phyloP scores from a whole-genome alignment of 106 monocot genomes.

The Allium cepa region DNA sequence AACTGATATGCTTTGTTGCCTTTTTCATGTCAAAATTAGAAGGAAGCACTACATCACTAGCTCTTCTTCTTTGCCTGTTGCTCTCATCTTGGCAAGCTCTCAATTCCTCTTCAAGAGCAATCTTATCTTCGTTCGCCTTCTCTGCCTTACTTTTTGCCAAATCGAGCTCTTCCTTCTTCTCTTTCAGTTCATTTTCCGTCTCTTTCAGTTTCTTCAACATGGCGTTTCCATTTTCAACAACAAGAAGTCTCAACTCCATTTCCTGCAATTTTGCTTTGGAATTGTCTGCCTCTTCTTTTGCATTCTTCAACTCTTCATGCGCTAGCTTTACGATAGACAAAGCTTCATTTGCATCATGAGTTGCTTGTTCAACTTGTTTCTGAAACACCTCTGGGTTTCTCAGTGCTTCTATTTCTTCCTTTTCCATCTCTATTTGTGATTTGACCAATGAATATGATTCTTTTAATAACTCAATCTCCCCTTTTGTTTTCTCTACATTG shows the following conservation, averaged over 20 bases:
- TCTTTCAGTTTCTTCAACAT: constrained; percentile 23
- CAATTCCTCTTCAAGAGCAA: constrained; percentile 54
- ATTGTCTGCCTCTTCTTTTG: constrained; percentile 50
- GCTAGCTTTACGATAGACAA: constrained; percentile 32
- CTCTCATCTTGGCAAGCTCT: constrained; percentile 50
- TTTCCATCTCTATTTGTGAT: constrained; percentile 27
- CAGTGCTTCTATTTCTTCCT: constrained; percentile 33
- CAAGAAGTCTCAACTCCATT: constrained; percentile 36
- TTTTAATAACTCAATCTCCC: constrained; percentile 20
- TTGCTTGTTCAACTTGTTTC: constrained; percentile 27
- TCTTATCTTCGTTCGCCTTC: constrained; percentile 35
- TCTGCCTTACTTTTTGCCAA: constrained; percentile 37
- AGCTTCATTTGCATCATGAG: constrained; percentile 43
- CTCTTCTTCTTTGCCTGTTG: constrained; percentile 24
- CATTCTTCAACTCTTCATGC: constrained; percentile 42
- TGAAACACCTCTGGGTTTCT: constrained; percentile 35
- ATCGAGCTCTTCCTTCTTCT: constrained; percentile 32
- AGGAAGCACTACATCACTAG: constrained; percentile 9
- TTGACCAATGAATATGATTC: constrained; percentile 31
- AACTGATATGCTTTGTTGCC: constrained; percentile 3
- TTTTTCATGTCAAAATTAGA: background rate
- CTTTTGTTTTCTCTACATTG: constrained; percentile 32
- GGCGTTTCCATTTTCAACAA: constrained; percentile 38
- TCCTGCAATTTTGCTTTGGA: constrained; percentile 21
- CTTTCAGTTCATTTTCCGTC: constrained; percentile 19